phyloP scores from a whole-genome alignment of 305 asterid genomes.

The Plantago rigida region DNA sequence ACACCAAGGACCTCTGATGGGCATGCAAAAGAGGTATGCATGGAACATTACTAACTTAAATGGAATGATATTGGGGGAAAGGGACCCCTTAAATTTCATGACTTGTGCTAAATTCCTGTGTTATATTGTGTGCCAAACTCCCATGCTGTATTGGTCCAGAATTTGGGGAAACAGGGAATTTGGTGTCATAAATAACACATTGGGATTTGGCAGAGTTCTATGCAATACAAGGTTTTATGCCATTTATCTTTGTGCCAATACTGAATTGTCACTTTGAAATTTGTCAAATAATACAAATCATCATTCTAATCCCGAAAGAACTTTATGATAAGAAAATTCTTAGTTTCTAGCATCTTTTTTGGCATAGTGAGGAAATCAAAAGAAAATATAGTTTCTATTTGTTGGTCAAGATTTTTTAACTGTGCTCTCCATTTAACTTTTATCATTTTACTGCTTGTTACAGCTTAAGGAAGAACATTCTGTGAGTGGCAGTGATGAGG shows the following conservation, averaged over 20 bases:
- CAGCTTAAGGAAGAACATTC: constrained; percentile 81
- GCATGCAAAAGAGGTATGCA: constrained; percentile 72
- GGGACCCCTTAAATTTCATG: no score
- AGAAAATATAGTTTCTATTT: no score
- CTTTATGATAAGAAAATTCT: no score
- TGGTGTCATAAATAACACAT: not conserved
- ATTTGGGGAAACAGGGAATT: no score
- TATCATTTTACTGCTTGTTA: constrained; percentile 22
- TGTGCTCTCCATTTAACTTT: not conserved
- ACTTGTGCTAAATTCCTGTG: not conserved
- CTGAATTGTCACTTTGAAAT: not conserved
- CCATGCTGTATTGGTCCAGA: no score
- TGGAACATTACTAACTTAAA: not conserved
- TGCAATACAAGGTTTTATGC: not conserved
- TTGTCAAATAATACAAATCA: not conserved
- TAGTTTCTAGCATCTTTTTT: no score
- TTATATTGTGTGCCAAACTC: no score
- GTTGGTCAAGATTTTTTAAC: constrained; percentile 7
- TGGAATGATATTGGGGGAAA: not conserved
- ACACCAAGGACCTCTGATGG: constrained; percentile 76
- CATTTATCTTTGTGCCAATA: not conserved
- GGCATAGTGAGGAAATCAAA: no score
- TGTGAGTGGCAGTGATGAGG: constrained; percentile 91
- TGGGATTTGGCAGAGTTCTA: not conserved
- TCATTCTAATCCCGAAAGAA: not conserved